Base-by-base conservation (phyloP, 768 basidiomycete species). In the Lactarius hatsudake region DNA sequence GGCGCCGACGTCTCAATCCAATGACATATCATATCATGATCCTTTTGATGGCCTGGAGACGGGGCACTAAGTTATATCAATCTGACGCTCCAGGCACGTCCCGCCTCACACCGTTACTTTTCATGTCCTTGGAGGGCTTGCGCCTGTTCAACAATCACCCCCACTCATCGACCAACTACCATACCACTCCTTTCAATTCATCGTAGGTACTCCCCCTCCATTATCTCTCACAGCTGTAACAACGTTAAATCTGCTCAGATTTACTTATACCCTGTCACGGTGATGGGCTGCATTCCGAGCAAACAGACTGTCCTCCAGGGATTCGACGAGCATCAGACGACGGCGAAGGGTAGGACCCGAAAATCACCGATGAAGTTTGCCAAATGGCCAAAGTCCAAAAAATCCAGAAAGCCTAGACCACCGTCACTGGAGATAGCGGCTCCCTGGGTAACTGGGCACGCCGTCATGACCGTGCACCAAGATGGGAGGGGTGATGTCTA, bases 211-310 rank as follows among this genome's bases (percentile, higher is more conserved):
- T 43, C n/a, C 36, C 17, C 20, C 53, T 36, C 30, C 5, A 5
- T 40, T 23, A 20, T 42, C 32, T 38, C 51, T 55, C 23, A 12
- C 15, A 20, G 1, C 42, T 38, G 13, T 8, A 32, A 28, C n/a
- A 17, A 38, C 58, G 3, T 40, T 59, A 23, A 3, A 59, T 32
- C 13, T 9, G 17, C 17, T 12, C 36, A 18, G 23, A 38, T 53
- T 61, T 28, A n/a, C 23, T 8, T 34, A 18, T 45, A 20, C 26
- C 13, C n/a, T 40, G 26, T 61, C 20, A 28, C 58, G 62, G 36
- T 51, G 57, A 81, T 82, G 81, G 81, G 80, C 42, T 82, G 81
- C 71, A 78, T 78, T 58, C 76, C 79, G 38, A 82, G 80, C 73
- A 82, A 80, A 69, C 75, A 76, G 54, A 65, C 61, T 18, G 66